Evolutionary conservation across 768 basidiomycete species (phyloP), one percentile per base, ranked within the genome.

Genomic region (Lactarius vividus): DNA sequence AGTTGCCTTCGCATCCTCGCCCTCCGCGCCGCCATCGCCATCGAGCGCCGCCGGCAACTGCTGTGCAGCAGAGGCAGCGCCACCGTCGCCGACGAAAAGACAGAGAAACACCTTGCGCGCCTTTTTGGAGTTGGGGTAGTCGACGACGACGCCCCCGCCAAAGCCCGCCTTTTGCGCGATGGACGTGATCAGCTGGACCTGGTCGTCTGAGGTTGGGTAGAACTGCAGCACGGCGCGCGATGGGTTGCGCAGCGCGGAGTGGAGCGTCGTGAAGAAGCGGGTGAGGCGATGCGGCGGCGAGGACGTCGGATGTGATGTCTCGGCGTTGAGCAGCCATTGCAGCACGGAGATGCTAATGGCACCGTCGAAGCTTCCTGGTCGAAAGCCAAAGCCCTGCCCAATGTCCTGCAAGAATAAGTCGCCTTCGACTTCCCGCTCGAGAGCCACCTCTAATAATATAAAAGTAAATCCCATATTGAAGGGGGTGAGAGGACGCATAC

Each of bases 311-410:
- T 88, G 89, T 6, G 94, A 88, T 33, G 94, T 91, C 75, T 98
- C 97, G 29, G 96, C 96, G 75, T 98, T 99, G 64, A 98, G 83
- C 3, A 99, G 82, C 97, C 97, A 99, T 79, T 99, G 97, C 6
- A 99, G 80, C n/a, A 98, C 96, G 29, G 97, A 99, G 72, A 99
- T 91, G 73, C 96, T 98, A 73, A 99, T 98, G 7, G 94, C 96
- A 46, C 96, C 97, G 75, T 99, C 97, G 75, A 99, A 98, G 68
- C 91, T 91, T 66, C 96, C 97, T 63, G 97, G 92, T 46, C 97
- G 85, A 76, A 97, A 99, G 8, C 96, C 95, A 72, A 98, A 92
- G 0, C 97, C 97, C 75, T 99, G 97, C 0, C 97, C 97, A 52
- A 98, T 97, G 73, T 99, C 97, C 71, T 98, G 96, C 39, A 98